Evolutionary conservation across 139 green algal genomes (phyloP).

Genomic region (Chlorella ohadii): DNA sequence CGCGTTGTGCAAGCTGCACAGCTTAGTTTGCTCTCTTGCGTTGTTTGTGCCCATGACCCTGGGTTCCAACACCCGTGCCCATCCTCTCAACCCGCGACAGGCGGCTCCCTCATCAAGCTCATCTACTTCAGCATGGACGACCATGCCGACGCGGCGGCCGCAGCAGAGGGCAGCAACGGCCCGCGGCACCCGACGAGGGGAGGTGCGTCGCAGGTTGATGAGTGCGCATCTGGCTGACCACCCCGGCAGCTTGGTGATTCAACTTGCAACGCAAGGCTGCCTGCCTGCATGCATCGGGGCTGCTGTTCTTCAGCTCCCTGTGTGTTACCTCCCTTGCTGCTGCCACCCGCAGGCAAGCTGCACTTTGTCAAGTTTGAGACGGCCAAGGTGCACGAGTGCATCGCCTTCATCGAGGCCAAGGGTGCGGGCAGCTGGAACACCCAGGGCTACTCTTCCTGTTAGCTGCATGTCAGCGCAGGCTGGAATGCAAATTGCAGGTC

Average conservation of each 20-base stretch:
- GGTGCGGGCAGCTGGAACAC: background rate
- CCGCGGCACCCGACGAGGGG: background rate
- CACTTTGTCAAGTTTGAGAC: slow-evolving; percentile 99
- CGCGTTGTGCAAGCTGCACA: no score
- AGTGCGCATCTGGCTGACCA: no score
- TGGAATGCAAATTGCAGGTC: background rate
- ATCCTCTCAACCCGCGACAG: background rate
- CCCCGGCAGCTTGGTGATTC: no score
- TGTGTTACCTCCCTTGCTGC: no score
- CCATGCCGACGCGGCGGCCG: background rate
- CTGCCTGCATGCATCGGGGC: background rate
- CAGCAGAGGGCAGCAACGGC: background rate
- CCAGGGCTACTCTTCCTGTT: no score
- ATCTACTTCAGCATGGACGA: slow-evolving; percentile 92
- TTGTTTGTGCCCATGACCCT: no score
- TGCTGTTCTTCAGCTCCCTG: no score
- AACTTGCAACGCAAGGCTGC: background rate
- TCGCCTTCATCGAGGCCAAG: slow-evolving; percentile 97
- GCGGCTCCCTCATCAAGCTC: slow-evolving; percentile 97
- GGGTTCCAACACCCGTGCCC: no score
- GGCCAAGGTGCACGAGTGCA: slow-evolving; percentile 78
- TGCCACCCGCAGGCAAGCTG: slow-evolving; percentile 67
- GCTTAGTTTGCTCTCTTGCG: no score
- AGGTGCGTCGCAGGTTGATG: no score
- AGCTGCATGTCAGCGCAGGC: no score